Conservation (phyloP, 1,139 yeast genomes). For the Suhomyces bolitotheri region DNA sequence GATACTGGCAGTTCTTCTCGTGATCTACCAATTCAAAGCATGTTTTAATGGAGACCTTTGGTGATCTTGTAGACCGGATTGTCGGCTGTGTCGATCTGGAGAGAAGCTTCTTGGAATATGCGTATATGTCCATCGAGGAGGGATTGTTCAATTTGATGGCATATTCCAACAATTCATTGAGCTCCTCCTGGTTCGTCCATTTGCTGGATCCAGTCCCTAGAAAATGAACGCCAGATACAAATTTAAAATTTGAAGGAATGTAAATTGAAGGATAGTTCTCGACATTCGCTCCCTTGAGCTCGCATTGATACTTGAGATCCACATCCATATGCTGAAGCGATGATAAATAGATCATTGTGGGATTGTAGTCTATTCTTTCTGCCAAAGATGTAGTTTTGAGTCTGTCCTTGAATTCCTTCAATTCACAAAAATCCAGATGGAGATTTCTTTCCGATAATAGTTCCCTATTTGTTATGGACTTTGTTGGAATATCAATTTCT, state of each 20-base stretch:
- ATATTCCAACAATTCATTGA: conserved; percentile 34
- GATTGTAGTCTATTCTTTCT: neutral
- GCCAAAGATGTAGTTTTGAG: neutral
- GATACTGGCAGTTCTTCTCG: conserved; percentile 1
- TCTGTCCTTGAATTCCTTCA: conserved; percentile 8
- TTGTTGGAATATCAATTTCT: conserved; percentile 69
- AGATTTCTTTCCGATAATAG: conserved; percentile 45
- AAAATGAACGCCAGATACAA: conserved; percentile 17
- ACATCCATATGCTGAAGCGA: conserved; percentile 63
- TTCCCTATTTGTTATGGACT: conserved; percentile 55
- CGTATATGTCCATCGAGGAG: conserved; percentile 14
- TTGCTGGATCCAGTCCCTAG: conserved; percentile 23
- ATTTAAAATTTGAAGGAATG: conserved; percentile 12
- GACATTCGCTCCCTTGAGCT: conserved; percentile 30
- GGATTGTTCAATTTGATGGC: conserved; percentile 29
- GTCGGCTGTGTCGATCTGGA: neutral
- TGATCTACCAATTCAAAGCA: conserved; percentile 9
- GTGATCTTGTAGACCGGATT: neutral
- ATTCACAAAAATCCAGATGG: conserved; percentile 52
- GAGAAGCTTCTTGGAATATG: conserved; percentile 17
- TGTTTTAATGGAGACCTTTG: neutral
- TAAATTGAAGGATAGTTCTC: conserved; percentile 9
- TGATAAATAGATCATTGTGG: conserved; percentile 41
- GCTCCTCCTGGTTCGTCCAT: conserved; percentile 38
- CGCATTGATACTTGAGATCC: conserved; percentile 61